A percentile compares a stretch with the other conserved stretches of the same genome.
These are phyloP conservation scores for Aspergillus oerlinghausenensis DNA, from an alignment of 2,329 filamentous ascomycete genomes.

Conservation along the genomic window DNA sequence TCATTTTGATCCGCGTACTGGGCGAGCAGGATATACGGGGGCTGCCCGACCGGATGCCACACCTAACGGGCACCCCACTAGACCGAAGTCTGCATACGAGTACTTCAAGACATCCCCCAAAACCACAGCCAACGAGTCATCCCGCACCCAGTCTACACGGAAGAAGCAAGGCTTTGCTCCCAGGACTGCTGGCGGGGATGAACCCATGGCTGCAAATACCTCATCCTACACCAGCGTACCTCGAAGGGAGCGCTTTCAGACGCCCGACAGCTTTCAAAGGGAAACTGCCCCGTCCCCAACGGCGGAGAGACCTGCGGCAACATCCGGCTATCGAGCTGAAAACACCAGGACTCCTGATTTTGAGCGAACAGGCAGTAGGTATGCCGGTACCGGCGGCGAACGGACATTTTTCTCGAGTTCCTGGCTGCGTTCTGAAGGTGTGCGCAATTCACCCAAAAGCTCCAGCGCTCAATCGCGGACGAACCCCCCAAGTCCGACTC, in stretches of 20 bases:
- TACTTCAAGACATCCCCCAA: slow-evolving; percentile 30
- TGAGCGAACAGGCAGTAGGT: slow-evolving; percentile 52
- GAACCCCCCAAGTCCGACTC: slow-evolving; percentile 33
- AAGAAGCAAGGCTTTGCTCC: slow-evolving; percentile 57
- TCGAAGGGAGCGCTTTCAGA: slow-evolving; percentile 29
- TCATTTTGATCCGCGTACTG: slow-evolving; percentile 38
- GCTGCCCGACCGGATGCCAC: slow-evolving; percentile 17
- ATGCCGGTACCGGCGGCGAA: slow-evolving; percentile 52
- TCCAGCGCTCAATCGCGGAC: slow-evolving; percentile 30
- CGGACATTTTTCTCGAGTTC: slow-evolving; percentile 52
- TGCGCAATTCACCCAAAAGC: slow-evolving; percentile 46
- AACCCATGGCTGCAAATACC: slow-evolving; percentile 51
- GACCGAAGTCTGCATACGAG: slow-evolving; percentile 39
- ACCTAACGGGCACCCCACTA: slow-evolving; percentile 20
- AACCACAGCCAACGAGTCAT: slow-evolving; percentile 29
- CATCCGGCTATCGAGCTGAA: slow-evolving; percentile 26
- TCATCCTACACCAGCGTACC: slow-evolving; percentile 44
- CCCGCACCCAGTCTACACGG: slow-evolving; percentile 42
- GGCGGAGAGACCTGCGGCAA: slow-evolving; percentile 38
- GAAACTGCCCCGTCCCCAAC: slow-evolving; percentile 39
- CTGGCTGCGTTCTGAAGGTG: slow-evolving; percentile 51
- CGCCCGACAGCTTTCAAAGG: slow-evolving; percentile 27
- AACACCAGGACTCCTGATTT: slow-evolving; percentile 33
- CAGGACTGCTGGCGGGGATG: slow-evolving; percentile 54
- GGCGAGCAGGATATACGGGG: slow-evolving; percentile 20